These are phyloP conservation scores for Immersiporthe knoxdaviesiana DNA, from an alignment of 2,329 filamentous ascomycete genomes.

Conservation along the genomic window DNA sequence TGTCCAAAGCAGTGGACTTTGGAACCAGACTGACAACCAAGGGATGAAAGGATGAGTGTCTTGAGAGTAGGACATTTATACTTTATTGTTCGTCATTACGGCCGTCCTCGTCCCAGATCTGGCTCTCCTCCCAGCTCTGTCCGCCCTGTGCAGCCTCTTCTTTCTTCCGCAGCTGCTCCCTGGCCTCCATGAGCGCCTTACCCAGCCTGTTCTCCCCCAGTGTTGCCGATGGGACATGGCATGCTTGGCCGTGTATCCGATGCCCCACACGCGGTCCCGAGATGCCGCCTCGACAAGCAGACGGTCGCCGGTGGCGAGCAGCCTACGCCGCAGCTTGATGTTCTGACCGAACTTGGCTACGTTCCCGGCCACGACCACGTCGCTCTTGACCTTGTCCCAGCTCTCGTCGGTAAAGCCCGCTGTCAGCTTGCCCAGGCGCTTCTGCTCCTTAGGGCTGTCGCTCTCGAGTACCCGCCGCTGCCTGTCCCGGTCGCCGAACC, in stretches of 20 bases:
- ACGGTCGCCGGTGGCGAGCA: neutral
- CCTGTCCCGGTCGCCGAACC: neutral
- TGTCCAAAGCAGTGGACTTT: no score
- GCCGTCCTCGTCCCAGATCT: no score
- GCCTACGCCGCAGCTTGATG: neutral
- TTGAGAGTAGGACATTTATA: no score
- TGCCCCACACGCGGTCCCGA: neutral
- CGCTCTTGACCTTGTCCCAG: constrained; percentile 6
- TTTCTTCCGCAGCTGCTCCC: neutral
- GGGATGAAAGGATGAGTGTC: no score
- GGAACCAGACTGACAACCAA: no score
- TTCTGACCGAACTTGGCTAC: neutral
- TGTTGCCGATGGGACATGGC: neutral
- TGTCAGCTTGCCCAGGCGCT: neutral
- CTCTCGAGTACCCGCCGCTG: constrained; percentile 1
- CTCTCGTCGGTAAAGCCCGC: neutral
- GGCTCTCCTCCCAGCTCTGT: neutral
- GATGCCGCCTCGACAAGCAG: neutral
- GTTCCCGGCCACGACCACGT: constrained; percentile 4
- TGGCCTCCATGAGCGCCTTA: constrained; percentile 1
- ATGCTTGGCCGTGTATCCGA: neutral
- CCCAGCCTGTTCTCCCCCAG: constrained; percentile 6
- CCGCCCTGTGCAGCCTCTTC: neutral
- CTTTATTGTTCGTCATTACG: no score
- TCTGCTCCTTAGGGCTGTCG: neutral